Base-by-base conservation (phyloP, 257 asterid species). In the Thymus mandschuricus region DNA sequence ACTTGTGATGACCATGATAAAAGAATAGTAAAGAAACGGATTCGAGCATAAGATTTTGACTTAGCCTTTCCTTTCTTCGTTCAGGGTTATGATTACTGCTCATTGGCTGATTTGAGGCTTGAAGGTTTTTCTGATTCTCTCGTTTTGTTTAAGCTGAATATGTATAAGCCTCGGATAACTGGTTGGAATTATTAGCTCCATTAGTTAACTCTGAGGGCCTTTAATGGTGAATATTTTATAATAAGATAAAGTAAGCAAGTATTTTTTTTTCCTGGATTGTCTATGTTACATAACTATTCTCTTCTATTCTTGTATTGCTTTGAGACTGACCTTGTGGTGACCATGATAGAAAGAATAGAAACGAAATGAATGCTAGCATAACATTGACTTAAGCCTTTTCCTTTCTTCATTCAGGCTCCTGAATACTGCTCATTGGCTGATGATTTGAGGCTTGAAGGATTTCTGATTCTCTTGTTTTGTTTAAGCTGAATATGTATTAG, bases 401-500 rank as follows among this genome's bases (percentile, higher is more conserved):
- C 72, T 74, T 80, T 60, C 62, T 66, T 69, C 72, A 63, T 85
- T 68, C 84, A 83, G 91, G 88, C 76, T 77, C 83, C 80, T 84
- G 88, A 84, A 72, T 77, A 56, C 85, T 74, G 80, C 87, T 61
- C 41, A 35, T 35, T 68, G 79, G 79, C 82, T 74, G 74, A n/a
- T n/a, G n/a, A 73, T 73, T 73, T 73, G 79, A 63, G 78, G 81
- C 76, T 71, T 78, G 86, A 82, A 78, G 83, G 77, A 80, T 74
- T 83, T 65, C 79, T 62, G 65, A 62, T n/a, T 50, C 62, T 66
- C 68, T 74, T 52, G 68, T 69, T 78, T 68, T 69, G 66, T 49
- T 76, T 69, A 58, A 60, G 51, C 55, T 63, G 60, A 71, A 40
- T 63, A 60, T 60, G 60, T 50, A 64, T 78, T 51, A 66, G 72